Conservation (phyloP, 345 rosid genomes). For the Euphorbia pulcherrima region DNA sequence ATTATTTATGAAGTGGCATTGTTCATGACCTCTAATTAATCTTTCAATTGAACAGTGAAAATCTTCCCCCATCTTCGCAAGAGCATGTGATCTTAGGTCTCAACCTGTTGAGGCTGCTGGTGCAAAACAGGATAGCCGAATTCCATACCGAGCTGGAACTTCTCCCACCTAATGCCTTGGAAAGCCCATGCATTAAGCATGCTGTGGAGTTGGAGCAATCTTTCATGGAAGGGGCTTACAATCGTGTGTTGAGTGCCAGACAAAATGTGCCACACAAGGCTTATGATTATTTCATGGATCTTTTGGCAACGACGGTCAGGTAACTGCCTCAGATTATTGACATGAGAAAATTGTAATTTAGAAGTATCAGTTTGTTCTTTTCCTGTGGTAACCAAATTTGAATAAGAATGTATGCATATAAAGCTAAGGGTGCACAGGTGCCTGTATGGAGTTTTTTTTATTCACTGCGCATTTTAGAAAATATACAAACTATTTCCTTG, state of each 20-base stretch:
- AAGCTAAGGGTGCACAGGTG: no score
- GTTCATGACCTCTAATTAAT: constrained; percentile 8
- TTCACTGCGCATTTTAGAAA: not conserved
- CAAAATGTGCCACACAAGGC: constrained; percentile 83
- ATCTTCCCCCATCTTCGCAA: constrained; percentile 66
- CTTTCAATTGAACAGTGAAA: constrained; percentile 44
- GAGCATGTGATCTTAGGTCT: constrained; percentile 88
- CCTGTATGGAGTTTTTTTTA: not conserved
- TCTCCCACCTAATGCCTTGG: constrained; percentile 70
- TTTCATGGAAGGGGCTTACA: constrained; percentile 97
- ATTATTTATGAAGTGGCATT: not conserved
- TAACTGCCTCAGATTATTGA: constrained; percentile 22
- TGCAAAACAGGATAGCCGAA: constrained; percentile 94
- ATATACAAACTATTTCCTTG: not conserved
- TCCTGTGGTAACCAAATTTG: not conserved
- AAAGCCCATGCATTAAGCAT: constrained; percentile 84
- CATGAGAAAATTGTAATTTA: not conserved
- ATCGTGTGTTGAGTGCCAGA: constrained; percentile 86
- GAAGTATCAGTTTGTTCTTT: not conserved
- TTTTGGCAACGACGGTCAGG: constrained; percentile 98
- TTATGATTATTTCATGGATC: constrained; percentile 94
- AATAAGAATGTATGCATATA: not conserved
- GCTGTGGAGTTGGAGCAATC: constrained; percentile 99
- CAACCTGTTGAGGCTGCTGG: constrained; percentile 87
- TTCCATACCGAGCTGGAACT: constrained; percentile 92